Evolutionary conservation across 768 basidiomycete species (phyloP), one percentile per base, ranked within the genome.

Genomic region (Gloeopeniophorella convolvens): DNA sequence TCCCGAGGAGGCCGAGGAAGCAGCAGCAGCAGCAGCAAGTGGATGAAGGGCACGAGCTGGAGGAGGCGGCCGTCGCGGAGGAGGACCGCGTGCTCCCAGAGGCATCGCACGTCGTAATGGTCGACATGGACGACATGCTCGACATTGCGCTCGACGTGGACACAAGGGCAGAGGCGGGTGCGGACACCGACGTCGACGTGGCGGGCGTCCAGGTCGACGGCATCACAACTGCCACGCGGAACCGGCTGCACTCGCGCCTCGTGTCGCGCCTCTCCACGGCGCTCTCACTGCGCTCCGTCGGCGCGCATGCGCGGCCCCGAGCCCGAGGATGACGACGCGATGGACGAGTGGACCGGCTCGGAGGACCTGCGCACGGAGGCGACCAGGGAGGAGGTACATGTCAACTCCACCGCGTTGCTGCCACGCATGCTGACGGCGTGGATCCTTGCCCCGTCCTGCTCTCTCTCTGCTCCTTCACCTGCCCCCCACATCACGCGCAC

Each of bases 281-380:
- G 0, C 66, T 88, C 23, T 85, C 85, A 3, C 65, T 85, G 42
- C 73, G 72, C 16, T 82, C 82, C 0, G 77, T 83, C 20, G 78
- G 1, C 51, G 60, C 35, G 36, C 56, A n/a, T n/a, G 42, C 60
- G 59, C 23, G 59, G 61, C 15, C 26, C 51, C 4, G 54, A 52
- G 16, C 63, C 67, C 9, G 50, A 52, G 26, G 56, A 60, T 21
- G 68, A 76, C n/a, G n/a, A n/a, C n/a, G n/a, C 70, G 42, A 77
- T 79, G 18, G 82, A 71, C 5, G 88, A 89, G 58, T 89, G 89
- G 88, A 90, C 88, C 3, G 89, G 84, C 13, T 86, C 85, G 33
- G 88, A 90, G 62, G 88, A 88, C 62, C 59, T 80, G 51, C 74
- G 72, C 51, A 73, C 51, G 1, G 78, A 79, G 45, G 69, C 68